These are phyloP conservation scores for Ramularia endophylla DNA, from an alignment of 2,329 filamentous ascomycete genomes.

Conservation along the genomic window DNA sequence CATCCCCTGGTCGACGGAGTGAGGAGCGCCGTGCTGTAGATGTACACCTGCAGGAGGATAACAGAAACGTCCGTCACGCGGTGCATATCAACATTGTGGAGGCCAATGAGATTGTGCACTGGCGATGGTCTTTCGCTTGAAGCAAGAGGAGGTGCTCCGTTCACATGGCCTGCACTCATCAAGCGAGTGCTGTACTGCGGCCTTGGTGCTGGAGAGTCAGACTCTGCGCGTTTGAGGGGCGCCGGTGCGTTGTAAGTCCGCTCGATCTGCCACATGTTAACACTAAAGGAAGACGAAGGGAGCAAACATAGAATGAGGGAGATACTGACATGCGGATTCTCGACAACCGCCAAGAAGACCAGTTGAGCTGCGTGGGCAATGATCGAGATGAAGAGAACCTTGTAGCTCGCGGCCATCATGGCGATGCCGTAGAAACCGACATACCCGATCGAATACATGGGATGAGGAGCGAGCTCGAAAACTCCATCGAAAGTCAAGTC, in stretches of 20 bases:
- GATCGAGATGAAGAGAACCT: constrained; percentile 94
- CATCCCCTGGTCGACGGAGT: constrained; percentile 72
- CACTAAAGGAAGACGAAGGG: not conserved
- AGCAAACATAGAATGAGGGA: not conserved
- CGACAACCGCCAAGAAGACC: constrained; percentile 81
- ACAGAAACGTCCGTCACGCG: constrained; percentile 79
- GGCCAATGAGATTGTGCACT: constrained; percentile 77
- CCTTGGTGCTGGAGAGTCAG: constrained; percentile 32
- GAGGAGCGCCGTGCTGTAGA: constrained; percentile 64
- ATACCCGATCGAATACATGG: constrained; percentile 98
- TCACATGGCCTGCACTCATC: constrained; percentile 35
- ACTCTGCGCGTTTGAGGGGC: constrained; percentile 49
- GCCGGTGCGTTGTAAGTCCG: constrained; percentile 92
- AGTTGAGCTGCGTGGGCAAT: constrained; percentile 92
- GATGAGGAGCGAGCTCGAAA: constrained; percentile 97
- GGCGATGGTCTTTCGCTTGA: constrained; percentile 53
- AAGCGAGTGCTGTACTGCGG: constrained; percentile 34
- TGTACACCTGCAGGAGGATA: constrained; percentile 68
- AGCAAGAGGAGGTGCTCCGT: constrained; percentile 35
- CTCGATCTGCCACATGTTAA: constrained; percentile 42
- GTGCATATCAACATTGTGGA: constrained; percentile 81
- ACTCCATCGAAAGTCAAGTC: constrained; percentile 97
- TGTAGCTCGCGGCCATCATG: constrained; percentile 96
- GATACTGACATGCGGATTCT: constrained; percentile 72
- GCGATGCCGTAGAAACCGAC: constrained; percentile 98